Conservation (phyloP, 225 moss, liverwort and hornwort species). For the Asterella californica region DNA sequence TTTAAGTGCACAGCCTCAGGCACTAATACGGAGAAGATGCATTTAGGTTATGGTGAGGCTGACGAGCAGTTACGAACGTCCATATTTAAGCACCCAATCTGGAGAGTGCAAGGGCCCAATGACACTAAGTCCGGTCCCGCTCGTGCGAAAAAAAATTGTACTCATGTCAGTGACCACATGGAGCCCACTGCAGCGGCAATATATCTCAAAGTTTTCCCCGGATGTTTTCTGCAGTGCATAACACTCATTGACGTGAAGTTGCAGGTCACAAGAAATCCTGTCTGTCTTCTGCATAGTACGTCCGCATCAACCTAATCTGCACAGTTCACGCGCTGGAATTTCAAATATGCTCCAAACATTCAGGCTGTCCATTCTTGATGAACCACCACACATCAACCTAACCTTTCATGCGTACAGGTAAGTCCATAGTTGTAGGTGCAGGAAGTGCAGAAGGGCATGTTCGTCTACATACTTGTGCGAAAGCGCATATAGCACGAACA, state of each 20-base stretch:
- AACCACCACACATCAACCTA: not conserved
- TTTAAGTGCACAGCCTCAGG: not conserved
- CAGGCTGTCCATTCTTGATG: not conserved
- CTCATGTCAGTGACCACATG: not conserved
- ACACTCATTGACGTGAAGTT: not conserved
- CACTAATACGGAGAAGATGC: not conserved
- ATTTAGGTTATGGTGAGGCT: not conserved
- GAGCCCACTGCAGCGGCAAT: not conserved
- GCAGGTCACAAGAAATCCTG: not conserved
- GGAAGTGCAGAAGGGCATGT: no score
- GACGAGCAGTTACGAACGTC: not conserved
- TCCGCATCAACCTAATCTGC: slow-evolving; percentile 72
- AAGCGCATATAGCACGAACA: slow-evolving; percentile 89
- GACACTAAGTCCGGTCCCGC: not conserved
- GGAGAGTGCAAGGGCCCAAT: not conserved
- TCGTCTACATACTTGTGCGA: slow-evolving; percentile 66
- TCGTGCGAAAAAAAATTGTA: not conserved
- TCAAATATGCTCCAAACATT: not conserved
- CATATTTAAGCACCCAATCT: not conserved
- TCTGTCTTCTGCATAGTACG: slow-evolving; percentile 32
- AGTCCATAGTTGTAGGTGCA: not conserved
- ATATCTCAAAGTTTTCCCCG: not conserved
- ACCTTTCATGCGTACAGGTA: not conserved
- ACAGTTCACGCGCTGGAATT: not conserved
- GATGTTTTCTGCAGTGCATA: not conserved